Conservation (phyloP, 176 grass and related monocot species). For the Aechmea fasciata region DNA sequence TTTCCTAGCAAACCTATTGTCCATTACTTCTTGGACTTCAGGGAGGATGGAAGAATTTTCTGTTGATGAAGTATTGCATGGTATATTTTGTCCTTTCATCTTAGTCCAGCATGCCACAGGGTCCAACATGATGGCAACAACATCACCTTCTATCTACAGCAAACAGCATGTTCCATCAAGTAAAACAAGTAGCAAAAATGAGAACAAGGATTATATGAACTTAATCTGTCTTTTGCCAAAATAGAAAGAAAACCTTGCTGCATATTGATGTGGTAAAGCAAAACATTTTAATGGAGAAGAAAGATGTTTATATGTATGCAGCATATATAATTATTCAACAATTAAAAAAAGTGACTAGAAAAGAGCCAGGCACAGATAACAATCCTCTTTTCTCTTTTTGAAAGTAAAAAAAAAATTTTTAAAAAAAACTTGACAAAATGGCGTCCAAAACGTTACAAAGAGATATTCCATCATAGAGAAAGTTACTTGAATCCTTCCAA, state of each 20-base stretch:
- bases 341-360: background rate
- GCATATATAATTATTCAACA: background rate
- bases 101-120: conserved; percentile 62
- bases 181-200: conserved; percentile 8
- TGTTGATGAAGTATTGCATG: conserved; percentile 32
- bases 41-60: conserved; percentile 22
- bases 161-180: conserved; percentile 13
- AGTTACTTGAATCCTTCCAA: too few species aligned
- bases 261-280: background rate
- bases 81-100: conserved; percentile 57
- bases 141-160: conserved; percentile 85
- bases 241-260: background rate
- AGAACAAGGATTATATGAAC: background rate
- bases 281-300: background rate
- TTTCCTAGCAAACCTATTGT: conserved; percentile 27
- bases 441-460: too few species aligned
- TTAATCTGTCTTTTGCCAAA: background rate
- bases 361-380: background rate
- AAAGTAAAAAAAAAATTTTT: too few species aligned
- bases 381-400: too few species aligned
- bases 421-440: too few species aligned
- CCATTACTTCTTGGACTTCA: conserved; percentile 40
- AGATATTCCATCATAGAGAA: too few species aligned
- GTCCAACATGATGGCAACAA: conserved; percentile 68
- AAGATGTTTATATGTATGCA: background rate